Evolutionary conservation across 768 basidiomycete species (phyloP), one percentile per base, ranked within the genome.

Genomic region (Tulasnella sp.): DNA sequence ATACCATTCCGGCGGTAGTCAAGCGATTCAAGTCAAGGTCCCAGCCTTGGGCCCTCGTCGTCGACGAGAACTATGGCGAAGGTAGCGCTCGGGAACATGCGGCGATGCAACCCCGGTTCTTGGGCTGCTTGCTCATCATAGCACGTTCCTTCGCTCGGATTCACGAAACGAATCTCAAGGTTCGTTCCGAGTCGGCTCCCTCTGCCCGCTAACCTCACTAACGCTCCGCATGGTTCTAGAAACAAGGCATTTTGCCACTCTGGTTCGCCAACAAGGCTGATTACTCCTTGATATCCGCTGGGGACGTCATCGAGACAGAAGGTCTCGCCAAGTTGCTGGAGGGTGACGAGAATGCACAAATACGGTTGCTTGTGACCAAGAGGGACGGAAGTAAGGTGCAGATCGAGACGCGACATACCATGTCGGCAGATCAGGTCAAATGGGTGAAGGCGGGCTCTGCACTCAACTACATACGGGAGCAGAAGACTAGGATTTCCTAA

Each of bases 21-120:
- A 93, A 98, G 74, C 80, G 79, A 17, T 83, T 94, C 68, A 93
- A 89, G 68, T 75, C 81, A 19, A 76, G 84, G 54, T 72, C 75
- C 19, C 85, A 93, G 70, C 86, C 92, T 0, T 99, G 93, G 92
- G 84, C 92, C 58, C 69, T 97, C 43, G 72, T 99, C 32, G 94
- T 97, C 1, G 93, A 96, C 65, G 93, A 98, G 7, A 96, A 94
- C 67, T 94, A 97, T 67, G 96, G 96, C 2, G 96, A 99, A 69
- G 96, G 96, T 27, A 93, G 89, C 64, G 96, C 96, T 6, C 80
- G 96, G 55, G 96, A 99, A 70, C 96, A 99, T 68, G 96, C 96
- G 34, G 92, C 96, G 19, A 75, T 99, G 32, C 94, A 98, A 67
- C 96, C 96, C 23, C 80, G 96, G 17, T 96, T 92, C 72, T 9